Conservation (phyloP, 345 rosid genomes). For the Aquilaria sinensis region DNA sequence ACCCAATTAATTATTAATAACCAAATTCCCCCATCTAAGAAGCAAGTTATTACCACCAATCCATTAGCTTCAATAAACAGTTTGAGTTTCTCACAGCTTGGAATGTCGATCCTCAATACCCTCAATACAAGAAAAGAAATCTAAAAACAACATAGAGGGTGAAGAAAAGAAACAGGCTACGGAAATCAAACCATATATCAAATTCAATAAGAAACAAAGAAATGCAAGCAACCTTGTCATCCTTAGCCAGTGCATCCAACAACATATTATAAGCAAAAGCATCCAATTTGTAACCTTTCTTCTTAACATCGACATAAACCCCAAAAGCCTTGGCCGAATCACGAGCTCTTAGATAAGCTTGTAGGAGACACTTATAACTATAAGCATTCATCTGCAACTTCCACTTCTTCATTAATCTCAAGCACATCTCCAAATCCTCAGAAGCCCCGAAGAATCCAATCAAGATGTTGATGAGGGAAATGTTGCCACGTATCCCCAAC, state of each 20-base stretch:
- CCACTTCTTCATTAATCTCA: conserved; percentile 63
- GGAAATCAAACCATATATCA: not conserved
- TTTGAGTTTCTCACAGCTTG: too few species aligned
- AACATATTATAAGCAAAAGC: conserved; percentile 84
- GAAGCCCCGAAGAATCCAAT: conserved; percentile 57
- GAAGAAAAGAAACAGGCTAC: not conserved
- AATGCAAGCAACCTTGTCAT: conserved; percentile 47
- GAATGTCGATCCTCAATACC: too few species aligned
- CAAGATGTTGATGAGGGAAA: conserved; percentile 72
- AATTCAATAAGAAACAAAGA: not conserved
- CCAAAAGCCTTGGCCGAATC: conserved; percentile 43
- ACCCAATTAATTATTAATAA: too few species aligned
- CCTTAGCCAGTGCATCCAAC: conserved; percentile 78
- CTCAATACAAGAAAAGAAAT: not conserved
- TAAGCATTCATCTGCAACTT: conserved; percentile 66
- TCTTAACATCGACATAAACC: conserved; percentile 63
- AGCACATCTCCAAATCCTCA: conserved; percentile 51
- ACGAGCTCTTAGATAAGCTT: conserved; percentile 68
- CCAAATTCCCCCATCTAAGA: too few species aligned
- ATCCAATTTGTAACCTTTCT: conserved; percentile 64
- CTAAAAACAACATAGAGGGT: not conserved
- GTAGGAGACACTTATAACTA: conserved; percentile 78
- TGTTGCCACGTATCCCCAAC: conserved; percentile 43
- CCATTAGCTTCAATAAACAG: too few species aligned
- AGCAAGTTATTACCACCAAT: too few species aligned